A percentile compares a stretch with the other conserved stretches of the same genome.
Evolutionary conservation across 192 early-diverging fungal genomes (phyloP).

Genomic region (Lobulomyces angularis): DNA sequence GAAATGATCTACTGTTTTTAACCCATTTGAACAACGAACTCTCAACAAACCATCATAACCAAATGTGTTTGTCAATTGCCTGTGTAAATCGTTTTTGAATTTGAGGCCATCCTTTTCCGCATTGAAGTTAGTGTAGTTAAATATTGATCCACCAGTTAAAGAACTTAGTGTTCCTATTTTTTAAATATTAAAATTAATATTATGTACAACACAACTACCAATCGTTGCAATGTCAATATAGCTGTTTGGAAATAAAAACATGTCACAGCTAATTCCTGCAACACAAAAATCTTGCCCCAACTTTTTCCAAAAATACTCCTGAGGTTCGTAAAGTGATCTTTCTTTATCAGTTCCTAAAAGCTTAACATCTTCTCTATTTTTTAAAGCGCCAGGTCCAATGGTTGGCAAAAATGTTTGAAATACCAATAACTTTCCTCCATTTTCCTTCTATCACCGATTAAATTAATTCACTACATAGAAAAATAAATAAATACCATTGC

Average conservation of each 20-base stretch:
- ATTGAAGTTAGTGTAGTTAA: slow-evolving; percentile 76
- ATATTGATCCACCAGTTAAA: slow-evolving; percentile 78
- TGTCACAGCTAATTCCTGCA: slow-evolving; percentile 71
- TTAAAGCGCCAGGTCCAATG: slow-evolving; percentile 76
- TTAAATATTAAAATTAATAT: neutral
- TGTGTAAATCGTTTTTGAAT: slow-evolving; percentile 61
- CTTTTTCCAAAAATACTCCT: slow-evolving; percentile 75
- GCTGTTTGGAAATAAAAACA: slow-evolving; percentile 79
- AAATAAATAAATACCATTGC: slow-evolving; percentile 48
- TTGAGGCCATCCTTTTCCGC: slow-evolving; percentile 51
- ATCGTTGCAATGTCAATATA: slow-evolving; percentile 86
- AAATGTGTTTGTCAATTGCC: slow-evolving; percentile 59
- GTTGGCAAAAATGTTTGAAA: slow-evolving; percentile 82
- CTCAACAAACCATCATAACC: slow-evolving; percentile 80
- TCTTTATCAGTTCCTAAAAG: slow-evolving; percentile 88
- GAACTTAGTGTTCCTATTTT: slow-evolving; percentile 53
- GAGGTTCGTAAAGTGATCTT: slow-evolving; percentile 68
- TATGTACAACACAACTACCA: slow-evolving; percentile 21
- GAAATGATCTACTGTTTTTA: slow-evolving; percentile 73
- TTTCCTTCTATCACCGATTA: slow-evolving; percentile 30
- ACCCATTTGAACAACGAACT: slow-evolving; percentile 79
- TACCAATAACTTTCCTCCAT: slow-evolving; percentile 79
- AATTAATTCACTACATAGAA: neutral
- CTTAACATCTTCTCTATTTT: slow-evolving; percentile 79
- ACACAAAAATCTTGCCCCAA: slow-evolving; percentile 70